phyloP scores from a whole-genome alignment of 768 basidiomycete genomes.

The Strobilomyces confusus region DNA sequence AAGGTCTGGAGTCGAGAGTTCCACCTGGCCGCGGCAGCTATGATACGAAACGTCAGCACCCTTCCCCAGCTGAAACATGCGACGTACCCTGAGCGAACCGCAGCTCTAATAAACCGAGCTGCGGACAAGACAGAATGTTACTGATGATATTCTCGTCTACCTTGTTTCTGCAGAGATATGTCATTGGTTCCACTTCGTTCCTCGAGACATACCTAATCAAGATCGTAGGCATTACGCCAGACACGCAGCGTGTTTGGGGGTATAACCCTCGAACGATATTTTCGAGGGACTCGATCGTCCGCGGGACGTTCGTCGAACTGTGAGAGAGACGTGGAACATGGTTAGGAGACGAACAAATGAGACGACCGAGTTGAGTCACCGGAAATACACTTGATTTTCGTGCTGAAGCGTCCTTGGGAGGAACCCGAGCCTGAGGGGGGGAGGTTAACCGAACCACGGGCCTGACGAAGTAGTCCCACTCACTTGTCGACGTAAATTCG shows the following conservation, averaged over 20 bases:
- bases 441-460: background rate
- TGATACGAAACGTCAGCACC: background rate
- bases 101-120: constrained; percentile 56
- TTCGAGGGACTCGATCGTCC: constrained; percentile 72
- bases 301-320: constrained; percentile 72
- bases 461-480: constrained; percentile 1
- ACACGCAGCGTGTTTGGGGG: constrained; percentile 46
- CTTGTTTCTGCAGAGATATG: constrained; percentile 44
- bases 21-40: constrained; percentile 62
- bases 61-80: too few relatives aligned
- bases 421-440: constrained; percentile 52
- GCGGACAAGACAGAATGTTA: constrained; percentile 65
- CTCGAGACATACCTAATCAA: constrained; percentile 46
- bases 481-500: constrained; percentile 66
- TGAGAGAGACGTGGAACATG: background rate
- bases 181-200: background rate
- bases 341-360: background rate
- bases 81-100: constrained; percentile 61
- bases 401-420: constrained; percentile 50
- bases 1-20: constrained; percentile 59
- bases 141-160: constrained; percentile 70
- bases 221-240: constrained; percentile 45
- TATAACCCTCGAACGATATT: constrained; percentile 75
- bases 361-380: constrained; percentile 32
- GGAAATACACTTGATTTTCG: constrained; percentile 52